These are phyloP conservation scores for Amphibolis antarctica DNA, from an alignment of 106 monocot species.

Conservation along the genomic window DNA sequence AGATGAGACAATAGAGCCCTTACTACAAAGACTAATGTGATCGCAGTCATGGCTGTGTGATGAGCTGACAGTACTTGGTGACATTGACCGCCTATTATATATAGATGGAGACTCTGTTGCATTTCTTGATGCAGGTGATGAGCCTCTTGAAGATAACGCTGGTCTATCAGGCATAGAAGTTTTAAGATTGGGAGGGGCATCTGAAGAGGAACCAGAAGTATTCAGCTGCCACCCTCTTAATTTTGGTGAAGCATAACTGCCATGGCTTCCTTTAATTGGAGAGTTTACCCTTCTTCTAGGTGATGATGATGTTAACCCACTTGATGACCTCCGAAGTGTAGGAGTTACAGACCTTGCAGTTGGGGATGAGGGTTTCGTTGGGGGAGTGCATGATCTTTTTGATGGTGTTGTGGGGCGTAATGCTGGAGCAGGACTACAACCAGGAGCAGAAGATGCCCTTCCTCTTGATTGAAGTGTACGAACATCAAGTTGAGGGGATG, in stretches of 20 bases:
- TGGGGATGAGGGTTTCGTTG: slow-evolving; percentile 37
- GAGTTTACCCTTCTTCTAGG: slow-evolving; percentile 50
- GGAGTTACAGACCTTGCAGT: slow-evolving; percentile 65
- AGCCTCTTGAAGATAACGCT: slow-evolving; percentile 34
- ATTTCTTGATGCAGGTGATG: slow-evolving; percentile 59
- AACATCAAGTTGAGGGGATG: slow-evolving; percentile 57
- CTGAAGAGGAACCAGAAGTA: slow-evolving; percentile 50
- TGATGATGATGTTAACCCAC: slow-evolving; percentile 30
- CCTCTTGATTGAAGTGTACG: slow-evolving; percentile 28
- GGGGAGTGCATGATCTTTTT: slow-evolving; percentile 46
- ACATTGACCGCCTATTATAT: slow-evolving; percentile 49
- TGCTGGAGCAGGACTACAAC: slow-evolving; percentile 27
- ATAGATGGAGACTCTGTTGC: slow-evolving; percentile 28
- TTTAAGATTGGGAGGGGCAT: slow-evolving; percentile 66
- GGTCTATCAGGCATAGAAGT: slow-evolving; percentile 59
- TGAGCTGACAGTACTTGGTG: slow-evolving; percentile 48
- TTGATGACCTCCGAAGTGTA: slow-evolving; percentile 38
- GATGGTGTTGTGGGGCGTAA: slow-evolving; percentile 38
- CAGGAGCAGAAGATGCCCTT: slow-evolving; percentile 48
- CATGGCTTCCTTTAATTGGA: slow-evolving; percentile 43
- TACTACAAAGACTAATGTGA: slow-evolving; percentile 36
- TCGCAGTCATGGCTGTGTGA: slow-evolving; percentile 52
- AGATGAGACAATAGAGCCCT: slow-evolving; percentile 47
- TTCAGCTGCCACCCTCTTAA: slow-evolving; percentile 49
- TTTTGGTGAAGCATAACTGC: slow-evolving; percentile 69